Percentiles rank a stretch among this genome's conserved stretches.
Evolutionary conservation across 768 basidiomycete genomes (phyloP).

Genomic region (Lactarius akahatsu): DNA sequence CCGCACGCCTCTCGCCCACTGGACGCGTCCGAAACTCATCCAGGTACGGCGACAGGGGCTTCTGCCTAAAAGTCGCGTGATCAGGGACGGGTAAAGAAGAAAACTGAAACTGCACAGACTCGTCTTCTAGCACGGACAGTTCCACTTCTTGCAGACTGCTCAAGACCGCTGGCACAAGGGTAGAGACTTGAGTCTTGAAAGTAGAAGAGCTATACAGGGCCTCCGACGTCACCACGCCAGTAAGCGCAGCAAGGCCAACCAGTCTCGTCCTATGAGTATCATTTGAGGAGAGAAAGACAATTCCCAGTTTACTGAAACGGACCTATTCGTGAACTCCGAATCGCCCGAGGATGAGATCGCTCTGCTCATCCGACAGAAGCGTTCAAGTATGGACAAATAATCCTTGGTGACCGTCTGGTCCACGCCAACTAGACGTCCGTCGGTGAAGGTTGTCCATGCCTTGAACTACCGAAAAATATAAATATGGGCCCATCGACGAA

Average conservation of each 20-base stretch:
- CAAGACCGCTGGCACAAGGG: constrained; percentile 71
- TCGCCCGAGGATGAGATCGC: constrained; percentile 51
- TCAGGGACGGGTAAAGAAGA: constrained; percentile 17
- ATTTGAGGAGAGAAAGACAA: constrained; percentile 7
- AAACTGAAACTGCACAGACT: constrained; percentile 47
- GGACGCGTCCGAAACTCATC: constrained; percentile 84
- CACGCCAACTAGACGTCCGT: constrained; percentile 78
- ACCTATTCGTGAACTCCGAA: constrained; percentile 76
- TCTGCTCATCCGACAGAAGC: constrained; percentile 63
- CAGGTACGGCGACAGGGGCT: constrained; percentile 74
- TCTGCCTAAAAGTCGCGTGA: constrained; percentile 47
- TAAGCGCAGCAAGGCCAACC: constrained; percentile 81
- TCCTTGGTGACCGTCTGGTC: constrained; percentile 67
- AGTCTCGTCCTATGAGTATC: constrained; percentile 62
- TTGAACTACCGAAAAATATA: constrained; percentile 59
- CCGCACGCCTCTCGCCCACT: constrained; percentile 74
- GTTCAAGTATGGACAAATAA: constrained; percentile 65
- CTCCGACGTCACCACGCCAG: constrained; percentile 79
- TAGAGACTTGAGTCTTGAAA: constrained; percentile 68
- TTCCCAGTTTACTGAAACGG: constrained; percentile 18
- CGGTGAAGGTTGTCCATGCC: constrained; percentile 89
- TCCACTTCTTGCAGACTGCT: constrained; percentile 64
- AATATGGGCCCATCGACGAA: background rate
- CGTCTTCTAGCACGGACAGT: constrained; percentile 57
- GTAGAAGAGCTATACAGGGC: constrained; percentile 72